Evolutionary conservation across 176 grass and related monocot genomes (phyloP), one percentile per base, ranked within the genome.

Genomic region (Carex parvula): DNA sequence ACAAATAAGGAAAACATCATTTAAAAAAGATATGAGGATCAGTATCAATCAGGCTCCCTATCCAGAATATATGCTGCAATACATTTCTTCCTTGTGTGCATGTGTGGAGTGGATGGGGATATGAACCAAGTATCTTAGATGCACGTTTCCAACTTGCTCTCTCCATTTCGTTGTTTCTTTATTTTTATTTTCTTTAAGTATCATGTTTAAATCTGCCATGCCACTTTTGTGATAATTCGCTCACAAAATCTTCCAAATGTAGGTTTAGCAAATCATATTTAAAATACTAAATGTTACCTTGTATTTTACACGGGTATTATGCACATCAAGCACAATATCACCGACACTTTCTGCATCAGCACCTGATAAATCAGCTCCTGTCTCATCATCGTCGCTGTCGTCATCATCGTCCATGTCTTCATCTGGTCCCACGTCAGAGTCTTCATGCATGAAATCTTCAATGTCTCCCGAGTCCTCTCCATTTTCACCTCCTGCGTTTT

Each of bases 311-410:
- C 70, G 85, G 2, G 79, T 86, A 81, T 69, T 86, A 58, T 86
- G 88, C 20, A 95, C 64, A 78, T 92, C 86, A 52, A 98, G 18
- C 60, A 87, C 59, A 79, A 98, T 60, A 48, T 95, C 85, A 82
- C 89, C 81, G 85, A 95, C 88, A 88, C 80, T 67, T 8, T 82
- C 41, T 64, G 48, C 20, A 54, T 54, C 46, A 76, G 6, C 48
- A 76, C 13, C 62, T 37, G 20, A 82, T 29, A 12, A 65, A 67
- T 90, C 88, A 86, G 14, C 72, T 76, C 48, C 55, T 64, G 42
- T 67, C 67, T 75, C 70, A 60, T 86, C 81, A 18, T 61, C 44
- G 1, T 46, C 44, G 1, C 2, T 6, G 44, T 46, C 44, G 1
- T 11, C 48, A 8, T 84, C 85, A 64, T 84, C 58, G 7, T 75